Evolutionary conservation across 306 rosid genomes (phyloP), one percentile per base, ranked within the genome.

Genomic region (Lathyrus oleraceus): DNA sequence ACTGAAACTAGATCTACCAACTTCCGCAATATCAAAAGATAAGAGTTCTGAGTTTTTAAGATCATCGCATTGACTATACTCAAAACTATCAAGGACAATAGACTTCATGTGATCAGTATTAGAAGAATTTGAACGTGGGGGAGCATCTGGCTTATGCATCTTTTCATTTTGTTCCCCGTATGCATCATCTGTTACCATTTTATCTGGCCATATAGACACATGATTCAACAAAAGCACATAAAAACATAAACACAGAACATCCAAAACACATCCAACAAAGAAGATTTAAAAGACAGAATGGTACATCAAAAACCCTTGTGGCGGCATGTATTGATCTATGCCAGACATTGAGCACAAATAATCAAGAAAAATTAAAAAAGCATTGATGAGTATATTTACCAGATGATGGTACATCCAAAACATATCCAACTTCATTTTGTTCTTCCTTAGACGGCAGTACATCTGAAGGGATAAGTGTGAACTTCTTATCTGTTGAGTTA

Each of bases 51-150:
- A 75, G 65, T 71, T 61, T 20, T 45, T 67, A 69, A 48, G 73
- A 72, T 85, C 82, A 67, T 65, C 80, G 53, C 61, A 67, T 70
- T 70, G 83, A 67, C 73, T 75, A 56, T 70, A 79, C 51, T 84
- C 85, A 20, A 69, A 81, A 76, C 85, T 87, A 74, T 83, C 82
- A 36, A 49, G 82, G 76, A 81, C 60, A 53, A 84, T 63, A 53
- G 63, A 58, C 72, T 76, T 79, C 51, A 69, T n/a, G 68, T 48
- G 73, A 71, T 74, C 80, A 74, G 70, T 45, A 76, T 67, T 68
- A 60, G 69, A 74, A 58, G 58, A 69, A 68, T 53, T 28, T 32
- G 74, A 79, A 81, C 35, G 45, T 19, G 47, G 14, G 45, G 74
- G 72, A 17, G 25, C 66, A 69, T 21, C 21, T 47, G 57, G 78